Conservation (phyloP, 2,329 filamentous ascomycete genomes). For the Davidsoniella virescens region DNA sequence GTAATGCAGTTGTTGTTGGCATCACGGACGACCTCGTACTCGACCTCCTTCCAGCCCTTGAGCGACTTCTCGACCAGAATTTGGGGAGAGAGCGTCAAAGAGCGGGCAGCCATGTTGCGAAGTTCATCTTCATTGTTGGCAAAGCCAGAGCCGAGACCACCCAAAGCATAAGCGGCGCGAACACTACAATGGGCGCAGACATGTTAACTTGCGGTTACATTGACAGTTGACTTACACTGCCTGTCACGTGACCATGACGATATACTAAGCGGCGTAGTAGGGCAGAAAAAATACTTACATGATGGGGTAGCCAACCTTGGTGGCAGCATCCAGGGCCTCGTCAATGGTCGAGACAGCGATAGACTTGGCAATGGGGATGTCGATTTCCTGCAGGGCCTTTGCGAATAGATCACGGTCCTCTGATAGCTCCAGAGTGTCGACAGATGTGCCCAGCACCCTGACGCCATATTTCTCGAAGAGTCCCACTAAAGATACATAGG, state of each 20-base stretch:
- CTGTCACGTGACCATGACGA: constrained; percentile 3
- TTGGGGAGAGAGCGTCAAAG: constrained; percentile 83
- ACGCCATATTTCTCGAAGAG: constrained; percentile 91
- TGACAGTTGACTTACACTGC: constrained; percentile 5
- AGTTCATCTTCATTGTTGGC: constrained; percentile 89
- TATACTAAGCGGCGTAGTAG: neutral
- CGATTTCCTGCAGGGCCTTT: constrained; percentile 88
- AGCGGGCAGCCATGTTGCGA: constrained; percentile 80
- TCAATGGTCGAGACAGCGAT: constrained; percentile 85
- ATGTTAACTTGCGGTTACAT: neutral
- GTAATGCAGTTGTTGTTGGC: constrained; percentile 98
- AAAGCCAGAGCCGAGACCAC: constrained; percentile 91
- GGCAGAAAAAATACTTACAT: constrained; percentile 33
- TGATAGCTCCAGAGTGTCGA: constrained; percentile 82
- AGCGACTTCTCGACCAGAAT: constrained; percentile 97
- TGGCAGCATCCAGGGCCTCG: constrained; percentile 76
- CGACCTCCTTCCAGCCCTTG: constrained; percentile 98
- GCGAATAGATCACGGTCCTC: constrained; percentile 84
- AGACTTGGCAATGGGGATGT: constrained; percentile 93
- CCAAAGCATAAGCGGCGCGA: constrained; percentile 87
- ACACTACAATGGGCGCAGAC: constrained; percentile 28
- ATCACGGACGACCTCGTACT: constrained; percentile 96
- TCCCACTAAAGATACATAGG: constrained; percentile 35
- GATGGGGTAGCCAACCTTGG: constrained; percentile 84
- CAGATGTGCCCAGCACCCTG: constrained; percentile 86